Evolutionary conservation across 2,329 filamentous ascomycete species (phyloP).

Genomic region (Exophiala spinifera): DNA sequence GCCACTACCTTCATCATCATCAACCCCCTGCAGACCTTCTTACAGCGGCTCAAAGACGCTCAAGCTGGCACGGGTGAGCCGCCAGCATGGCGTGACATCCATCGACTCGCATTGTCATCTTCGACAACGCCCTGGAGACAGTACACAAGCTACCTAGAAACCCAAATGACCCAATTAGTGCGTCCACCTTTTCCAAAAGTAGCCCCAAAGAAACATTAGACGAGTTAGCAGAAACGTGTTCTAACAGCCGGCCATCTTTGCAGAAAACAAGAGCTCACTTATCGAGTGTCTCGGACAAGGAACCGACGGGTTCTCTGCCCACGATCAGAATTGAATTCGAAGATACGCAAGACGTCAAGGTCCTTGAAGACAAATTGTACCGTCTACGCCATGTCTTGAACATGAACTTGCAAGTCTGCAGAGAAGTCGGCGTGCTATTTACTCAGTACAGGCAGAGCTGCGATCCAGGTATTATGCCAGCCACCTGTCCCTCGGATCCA

Average conservation of each 20-base stretch:
- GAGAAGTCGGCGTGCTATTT: neutral
- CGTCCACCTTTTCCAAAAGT: neutral
- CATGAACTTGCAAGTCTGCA: neutral
- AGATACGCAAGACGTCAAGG: neutral
- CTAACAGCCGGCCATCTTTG: neutral
- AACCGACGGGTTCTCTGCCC: neutral
- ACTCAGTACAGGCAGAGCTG: neutral
- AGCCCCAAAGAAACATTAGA: neutral
- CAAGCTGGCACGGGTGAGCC: neutral
- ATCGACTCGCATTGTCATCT: neutral
- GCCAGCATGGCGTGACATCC: neutral
- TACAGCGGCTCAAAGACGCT: neutral
- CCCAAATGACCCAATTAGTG: neutral
- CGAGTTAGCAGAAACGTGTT: neutral
- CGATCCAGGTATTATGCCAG: neutral
- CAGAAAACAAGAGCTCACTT: neutral
- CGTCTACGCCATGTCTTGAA: neutral
- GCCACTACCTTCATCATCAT: neutral
- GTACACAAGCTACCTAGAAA: neutral
- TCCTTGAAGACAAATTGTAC: neutral
- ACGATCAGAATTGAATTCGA: neutral
- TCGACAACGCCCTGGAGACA: neutral
- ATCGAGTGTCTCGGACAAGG: neutral
- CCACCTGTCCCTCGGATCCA: neutral
- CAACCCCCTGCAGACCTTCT: neutral